Percentiles rank a stretch among this genome's conserved stretches.
Conservation (phyloP, 805 yeast genomes). For the Citeromyces matritensis region DNA sequence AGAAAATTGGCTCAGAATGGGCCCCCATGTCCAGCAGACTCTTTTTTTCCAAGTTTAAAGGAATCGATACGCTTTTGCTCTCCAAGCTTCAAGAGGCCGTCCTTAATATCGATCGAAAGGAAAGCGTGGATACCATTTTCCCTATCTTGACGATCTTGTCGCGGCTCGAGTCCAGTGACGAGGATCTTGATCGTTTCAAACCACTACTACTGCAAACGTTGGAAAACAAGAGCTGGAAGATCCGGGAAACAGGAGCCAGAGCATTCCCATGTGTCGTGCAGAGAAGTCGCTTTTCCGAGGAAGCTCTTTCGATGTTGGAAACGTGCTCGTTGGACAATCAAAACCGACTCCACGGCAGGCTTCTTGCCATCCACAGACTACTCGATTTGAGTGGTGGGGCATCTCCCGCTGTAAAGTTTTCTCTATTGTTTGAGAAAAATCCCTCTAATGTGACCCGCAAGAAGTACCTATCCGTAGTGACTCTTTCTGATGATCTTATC, state of each 20-base stretch:
- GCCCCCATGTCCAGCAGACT: conserved; percentile 36
- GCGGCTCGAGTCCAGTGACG: conserved; percentile 47
- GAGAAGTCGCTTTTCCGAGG: conserved; percentile 13
- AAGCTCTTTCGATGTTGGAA: conserved; percentile 7
- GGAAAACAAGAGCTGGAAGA: conserved; percentile 53
- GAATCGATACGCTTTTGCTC: conserved; percentile 34
- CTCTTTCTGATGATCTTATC: neutral
- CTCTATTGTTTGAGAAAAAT: neutral
- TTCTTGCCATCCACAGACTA: neutral
- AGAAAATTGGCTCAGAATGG: conserved; percentile 21
- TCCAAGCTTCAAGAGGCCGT: conserved; percentile 16
- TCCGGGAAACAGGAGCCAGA: conserved; percentile 77
- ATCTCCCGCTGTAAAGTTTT: neutral
- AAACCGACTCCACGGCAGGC: conserved; percentile 1
- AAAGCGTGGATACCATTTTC: conserved; percentile 45
- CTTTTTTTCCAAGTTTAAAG: conserved; percentile 54
- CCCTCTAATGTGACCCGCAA: neutral
- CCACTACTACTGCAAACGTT: conserved; percentile 32
- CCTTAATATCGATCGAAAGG: conserved; percentile 2
- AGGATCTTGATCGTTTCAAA: conserved; percentile 36
- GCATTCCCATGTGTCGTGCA: conserved; percentile 38
- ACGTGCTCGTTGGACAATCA: neutral
- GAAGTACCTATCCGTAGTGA: too few relatives aligned
- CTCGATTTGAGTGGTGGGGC: neutral
- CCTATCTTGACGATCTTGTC: conserved; percentile 63